Conservation (phyloP, 2,329 filamentous ascomycete species). For the Fusarium paranaense region DNA sequence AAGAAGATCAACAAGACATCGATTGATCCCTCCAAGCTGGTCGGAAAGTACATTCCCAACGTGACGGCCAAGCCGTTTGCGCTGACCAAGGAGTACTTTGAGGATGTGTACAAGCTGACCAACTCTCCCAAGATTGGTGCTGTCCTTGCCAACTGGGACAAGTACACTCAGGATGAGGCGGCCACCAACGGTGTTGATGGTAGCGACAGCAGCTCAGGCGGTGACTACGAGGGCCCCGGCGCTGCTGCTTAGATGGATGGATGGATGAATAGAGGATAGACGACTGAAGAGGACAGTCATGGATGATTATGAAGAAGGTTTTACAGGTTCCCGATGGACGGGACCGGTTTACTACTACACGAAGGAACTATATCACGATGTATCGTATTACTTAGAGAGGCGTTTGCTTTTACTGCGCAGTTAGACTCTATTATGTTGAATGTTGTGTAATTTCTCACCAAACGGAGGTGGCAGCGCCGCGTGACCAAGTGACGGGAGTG, state of each 20-base stretch:
- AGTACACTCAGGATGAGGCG: conserved; percentile 68
- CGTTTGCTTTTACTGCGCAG: conserved; percentile 37
- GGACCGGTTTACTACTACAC: conserved; percentile 31
- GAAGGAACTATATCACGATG: conserved; percentile 42
- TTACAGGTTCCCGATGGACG: conserved; percentile 31
- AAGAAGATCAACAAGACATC: conserved; percentile 99
- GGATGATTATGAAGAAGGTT: conserved; percentile 41
- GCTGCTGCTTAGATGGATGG: conserved; percentile 52
- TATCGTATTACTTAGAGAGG: conserved; percentile 42
- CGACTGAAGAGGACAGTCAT: conserved; percentile 34
- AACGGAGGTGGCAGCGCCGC: neutral
- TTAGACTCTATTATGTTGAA: conserved; percentile 38
- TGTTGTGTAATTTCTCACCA: conserved; percentile 21
- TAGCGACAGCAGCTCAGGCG: conserved; percentile 55
- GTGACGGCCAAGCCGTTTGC: conserved; percentile 97
- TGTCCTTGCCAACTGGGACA: conserved; percentile 88
- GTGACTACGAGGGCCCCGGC: conserved; percentile 56
- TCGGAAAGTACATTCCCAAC: conserved; percentile 99
- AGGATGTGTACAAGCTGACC: conserved; percentile 96
- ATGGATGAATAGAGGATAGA: conserved; percentile 16
- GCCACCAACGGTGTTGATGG: conserved; percentile 48
- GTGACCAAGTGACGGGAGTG: neutral
- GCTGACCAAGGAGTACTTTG: conserved; percentile 98
- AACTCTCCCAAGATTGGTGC: conserved; percentile 83
- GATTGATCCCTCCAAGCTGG: conserved; percentile 94